Evolutionary conservation across 2,329 filamentous ascomycete species (phyloP).

Genomic region (Bertia moriformis): DNA sequence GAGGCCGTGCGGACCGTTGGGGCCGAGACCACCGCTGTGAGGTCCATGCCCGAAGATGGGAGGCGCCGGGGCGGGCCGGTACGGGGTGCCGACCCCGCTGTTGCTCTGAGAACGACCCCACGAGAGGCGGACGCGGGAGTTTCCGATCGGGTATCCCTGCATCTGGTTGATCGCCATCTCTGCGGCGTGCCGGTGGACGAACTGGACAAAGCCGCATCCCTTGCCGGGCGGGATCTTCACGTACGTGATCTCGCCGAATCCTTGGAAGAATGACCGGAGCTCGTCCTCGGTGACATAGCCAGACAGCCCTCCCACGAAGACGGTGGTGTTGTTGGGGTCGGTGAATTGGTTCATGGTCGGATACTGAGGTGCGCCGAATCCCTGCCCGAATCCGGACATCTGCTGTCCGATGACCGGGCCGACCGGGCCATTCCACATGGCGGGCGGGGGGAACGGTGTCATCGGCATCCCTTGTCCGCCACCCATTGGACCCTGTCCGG

Average conservation of each 20-base stretch:
- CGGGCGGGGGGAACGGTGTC: slow-evolving; percentile 5
- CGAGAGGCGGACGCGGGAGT: slow-evolving; percentile 90
- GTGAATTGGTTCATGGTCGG: slow-evolving; percentile 94
- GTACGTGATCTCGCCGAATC: slow-evolving; percentile 97
- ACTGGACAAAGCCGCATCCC: slow-evolving; percentile 97
- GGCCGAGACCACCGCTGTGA: slow-evolving; percentile 32
- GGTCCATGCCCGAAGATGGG: slow-evolving; percentile 44
- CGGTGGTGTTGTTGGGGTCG: slow-evolving; percentile 97
- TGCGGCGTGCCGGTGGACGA: slow-evolving; percentile 93
- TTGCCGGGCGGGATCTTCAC: slow-evolving; percentile 99
- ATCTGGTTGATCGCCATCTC: slow-evolving; percentile 99
- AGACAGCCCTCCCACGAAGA: slow-evolving; percentile 91
- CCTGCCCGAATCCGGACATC: too few relatives aligned
- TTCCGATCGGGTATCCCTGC: slow-evolving; percentile 98
- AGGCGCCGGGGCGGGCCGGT: slow-evolving; percentile 78
- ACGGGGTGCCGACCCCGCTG: slow-evolving; percentile 92
- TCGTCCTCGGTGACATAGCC: slow-evolving; percentile 98
- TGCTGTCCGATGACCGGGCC: neutral
- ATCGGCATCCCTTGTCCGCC: slow-evolving; percentile 31
- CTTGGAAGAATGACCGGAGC: slow-evolving; percentile 99
- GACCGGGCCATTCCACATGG: neutral
- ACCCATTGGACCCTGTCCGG: slow-evolving; percentile 35
- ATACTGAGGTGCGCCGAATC: slow-evolving; percentile 31
- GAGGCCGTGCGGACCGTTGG: neutral
- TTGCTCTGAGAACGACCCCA: slow-evolving; percentile 99